A percentile compares a stretch with the other conserved stretches of the same genome.
phyloP scores from a whole-genome alignment of 1,139 yeast genomes.

The Geotrichum australiense region DNA sequence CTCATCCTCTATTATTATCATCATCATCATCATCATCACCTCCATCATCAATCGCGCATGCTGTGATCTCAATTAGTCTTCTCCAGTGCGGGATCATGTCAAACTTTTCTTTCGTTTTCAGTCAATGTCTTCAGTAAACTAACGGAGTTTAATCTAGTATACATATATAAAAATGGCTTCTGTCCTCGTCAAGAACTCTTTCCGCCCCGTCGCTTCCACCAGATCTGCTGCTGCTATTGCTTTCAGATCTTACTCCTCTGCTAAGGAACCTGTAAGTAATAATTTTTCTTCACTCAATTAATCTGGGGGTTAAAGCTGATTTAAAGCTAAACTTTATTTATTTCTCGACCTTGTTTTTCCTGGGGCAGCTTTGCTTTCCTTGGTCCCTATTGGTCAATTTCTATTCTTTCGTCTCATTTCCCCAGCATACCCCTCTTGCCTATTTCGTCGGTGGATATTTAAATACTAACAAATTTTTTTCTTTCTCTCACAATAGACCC shows the following conservation, averaged over 20 bases:
- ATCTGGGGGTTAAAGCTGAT: not conserved
- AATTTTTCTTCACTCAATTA: not conserved
- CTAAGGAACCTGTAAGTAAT: slow-evolving; percentile 27
- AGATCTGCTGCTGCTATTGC: slow-evolving; percentile 19
- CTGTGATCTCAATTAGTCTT: not conserved
- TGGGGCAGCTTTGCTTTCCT: no score
- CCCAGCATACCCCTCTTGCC: not conserved
- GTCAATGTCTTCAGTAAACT: no score
- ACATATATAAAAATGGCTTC: slow-evolving; percentile 20
- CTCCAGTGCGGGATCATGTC: not conserved
- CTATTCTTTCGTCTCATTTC: not conserved
- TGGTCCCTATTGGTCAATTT: not conserved
- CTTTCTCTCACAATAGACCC: slow-evolving; percentile 40
- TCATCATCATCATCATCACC: not conserved
- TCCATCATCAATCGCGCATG: not conserved
- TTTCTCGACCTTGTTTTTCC: not conserved
- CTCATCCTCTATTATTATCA: not conserved
- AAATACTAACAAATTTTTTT: not conserved
- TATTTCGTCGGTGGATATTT: not conserved
- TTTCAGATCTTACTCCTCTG: slow-evolving; percentile 25
- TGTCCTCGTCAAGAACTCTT: slow-evolving; percentile 17
- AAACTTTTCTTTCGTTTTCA: not conserved
- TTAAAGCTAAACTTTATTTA: not conserved
- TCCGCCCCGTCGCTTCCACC: slow-evolving; percentile 18
- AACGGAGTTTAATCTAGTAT: no score